Percentiles rank a stretch among this genome's conserved stretches.
Evolutionary conservation across 768 basidiomycete species (phyloP).

Genomic region (Termitomyces sp.): DNA sequence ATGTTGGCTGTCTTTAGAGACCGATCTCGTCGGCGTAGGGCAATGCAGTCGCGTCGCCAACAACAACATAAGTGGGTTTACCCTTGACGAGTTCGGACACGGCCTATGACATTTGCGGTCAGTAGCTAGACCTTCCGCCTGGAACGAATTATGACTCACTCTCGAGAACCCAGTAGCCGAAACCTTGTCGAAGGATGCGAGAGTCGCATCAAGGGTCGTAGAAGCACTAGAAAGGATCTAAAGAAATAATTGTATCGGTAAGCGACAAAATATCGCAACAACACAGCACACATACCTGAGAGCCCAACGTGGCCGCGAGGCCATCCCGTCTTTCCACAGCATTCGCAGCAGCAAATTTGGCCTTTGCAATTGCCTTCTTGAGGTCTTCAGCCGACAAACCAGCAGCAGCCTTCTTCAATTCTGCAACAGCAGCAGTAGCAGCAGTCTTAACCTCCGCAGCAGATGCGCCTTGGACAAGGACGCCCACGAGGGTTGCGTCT

Average conservation of each 20-base stretch:
- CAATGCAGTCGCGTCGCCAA: constrained; percentile 72
- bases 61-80: constrained; percentile 84
- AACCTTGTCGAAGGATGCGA: constrained; percentile 69
- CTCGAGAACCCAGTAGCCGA: constrained; percentile 63
- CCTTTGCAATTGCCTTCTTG: constrained; percentile 79
- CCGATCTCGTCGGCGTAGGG: constrained; percentile 86
- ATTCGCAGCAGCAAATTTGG: constrained; percentile 78
- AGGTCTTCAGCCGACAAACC: constrained; percentile 65
- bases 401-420: constrained; percentile 58
- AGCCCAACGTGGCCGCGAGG: constrained; percentile 52
- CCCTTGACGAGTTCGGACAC: constrained; percentile 59
- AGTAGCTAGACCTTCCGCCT: not conserved
- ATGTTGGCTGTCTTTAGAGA: constrained; percentile 37
- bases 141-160: constrained; percentile 33
- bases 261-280: not conserved
- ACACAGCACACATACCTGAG: constrained; percentile 42
- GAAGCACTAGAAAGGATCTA: constrained; percentile 58
- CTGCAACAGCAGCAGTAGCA: constrained; percentile 62
- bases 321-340: constrained; percentile 68
- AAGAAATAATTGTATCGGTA: not conserved
- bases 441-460: constrained; percentile 61
- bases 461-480: constrained; percentile 70
- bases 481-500: constrained; percentile 84
- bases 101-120: constrained; percentile 35
- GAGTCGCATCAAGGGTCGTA: constrained; percentile 52